Evolutionary conservation across 106 monocot genomes (phyloP).

Genomic region (Apostasia ramifera): DNA sequence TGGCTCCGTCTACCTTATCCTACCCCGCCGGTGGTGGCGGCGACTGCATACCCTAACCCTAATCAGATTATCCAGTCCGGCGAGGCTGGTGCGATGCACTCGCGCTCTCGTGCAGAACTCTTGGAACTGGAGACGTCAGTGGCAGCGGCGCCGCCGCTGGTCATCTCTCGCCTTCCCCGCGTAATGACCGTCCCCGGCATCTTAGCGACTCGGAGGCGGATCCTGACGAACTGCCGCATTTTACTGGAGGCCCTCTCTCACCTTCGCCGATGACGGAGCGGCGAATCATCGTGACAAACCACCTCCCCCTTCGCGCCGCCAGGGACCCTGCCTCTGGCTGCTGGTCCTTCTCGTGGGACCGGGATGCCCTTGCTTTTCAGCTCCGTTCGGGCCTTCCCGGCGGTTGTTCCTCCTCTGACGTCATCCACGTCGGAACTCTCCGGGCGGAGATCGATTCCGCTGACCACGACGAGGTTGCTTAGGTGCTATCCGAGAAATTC

Average conservation of each 20-base stretch:
- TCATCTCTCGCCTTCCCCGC: conserved; percentile 13
- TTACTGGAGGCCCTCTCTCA: background rate
- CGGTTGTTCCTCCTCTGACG: conserved; percentile 8
- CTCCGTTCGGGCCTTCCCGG: conserved; percentile 11
- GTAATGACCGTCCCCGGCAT: conserved; percentile 43
- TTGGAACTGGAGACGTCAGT: conserved; percentile 26
- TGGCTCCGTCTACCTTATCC: background rate
- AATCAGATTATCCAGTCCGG: no score
- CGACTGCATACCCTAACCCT: background rate
- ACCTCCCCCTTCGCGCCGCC: conserved; percentile 15
- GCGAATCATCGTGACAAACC: conserved; percentile 5
- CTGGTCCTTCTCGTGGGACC: conserved; percentile 20
- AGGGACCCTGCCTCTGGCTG: conserved; percentile 22
- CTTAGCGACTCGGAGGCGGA: conserved; percentile 18
- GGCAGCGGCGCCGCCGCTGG: conserved; percentile 8
- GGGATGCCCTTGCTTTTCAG: conserved; percentile 15
- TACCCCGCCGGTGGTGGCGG: background rate
- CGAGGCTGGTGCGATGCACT: conserved; percentile 40
- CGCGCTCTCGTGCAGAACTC: conserved; percentile 57
- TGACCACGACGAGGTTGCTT: conserved; percentile 76
- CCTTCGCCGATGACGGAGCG: conserved; percentile 1
- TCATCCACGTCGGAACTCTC: conserved; percentile 61
- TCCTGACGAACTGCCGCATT: conserved; percentile 13
- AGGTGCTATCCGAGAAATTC: conserved; percentile 51
- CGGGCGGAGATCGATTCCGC: conserved; percentile 33